Conservation (phyloP, 352 stramenopile genomes). For the Peronospora belbahrii region DNA sequence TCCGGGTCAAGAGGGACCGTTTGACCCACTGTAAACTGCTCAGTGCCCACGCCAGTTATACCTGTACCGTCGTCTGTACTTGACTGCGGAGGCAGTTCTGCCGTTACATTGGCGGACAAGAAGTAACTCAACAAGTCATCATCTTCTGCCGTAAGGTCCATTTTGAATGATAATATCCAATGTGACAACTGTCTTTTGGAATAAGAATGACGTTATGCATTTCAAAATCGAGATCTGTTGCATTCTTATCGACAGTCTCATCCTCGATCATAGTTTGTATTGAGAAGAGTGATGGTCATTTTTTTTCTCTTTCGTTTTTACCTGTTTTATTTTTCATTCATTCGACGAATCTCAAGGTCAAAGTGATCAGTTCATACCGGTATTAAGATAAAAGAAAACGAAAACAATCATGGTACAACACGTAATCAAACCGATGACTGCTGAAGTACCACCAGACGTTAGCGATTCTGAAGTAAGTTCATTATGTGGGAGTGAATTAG, state of each 20-base stretch:
- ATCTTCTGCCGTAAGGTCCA: constrained; percentile 81
- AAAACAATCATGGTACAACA: constrained; percentile 14
- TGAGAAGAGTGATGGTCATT: constrained; percentile 10
- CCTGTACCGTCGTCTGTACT: constrained; percentile 6
- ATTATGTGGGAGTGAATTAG: constrained; percentile 64
- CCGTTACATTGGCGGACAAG: constrained; percentile 61
- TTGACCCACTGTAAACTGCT: constrained; percentile 36
- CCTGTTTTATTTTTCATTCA: constrained; percentile 1
- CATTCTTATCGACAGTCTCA: neutral
- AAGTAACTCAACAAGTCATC: constrained; percentile 86
- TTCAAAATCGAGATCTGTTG: too few relatives aligned
- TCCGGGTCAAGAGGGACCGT: constrained; percentile 19
- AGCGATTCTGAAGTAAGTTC: constrained; percentile 69
- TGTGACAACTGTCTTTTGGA: too few relatives aligned
- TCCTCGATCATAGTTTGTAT: neutral
- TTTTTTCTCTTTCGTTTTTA: constrained; percentile 1
- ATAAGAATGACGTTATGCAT: too few relatives aligned
- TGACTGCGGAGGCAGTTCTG: constrained; percentile 39
- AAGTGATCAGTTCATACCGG: too few relatives aligned
- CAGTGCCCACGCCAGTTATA: neutral
- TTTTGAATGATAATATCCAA: too few relatives aligned
- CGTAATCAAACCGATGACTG: constrained; percentile 11
- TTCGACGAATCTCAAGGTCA: too few relatives aligned
- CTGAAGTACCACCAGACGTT: constrained; percentile 16
- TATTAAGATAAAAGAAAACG: too few relatives aligned